Percentiles rank a stretch among this genome's conserved stretches.
Conservation (phyloP, 2,329 filamentous ascomycete species). For the Phaeoacremonium minimum region DNA sequence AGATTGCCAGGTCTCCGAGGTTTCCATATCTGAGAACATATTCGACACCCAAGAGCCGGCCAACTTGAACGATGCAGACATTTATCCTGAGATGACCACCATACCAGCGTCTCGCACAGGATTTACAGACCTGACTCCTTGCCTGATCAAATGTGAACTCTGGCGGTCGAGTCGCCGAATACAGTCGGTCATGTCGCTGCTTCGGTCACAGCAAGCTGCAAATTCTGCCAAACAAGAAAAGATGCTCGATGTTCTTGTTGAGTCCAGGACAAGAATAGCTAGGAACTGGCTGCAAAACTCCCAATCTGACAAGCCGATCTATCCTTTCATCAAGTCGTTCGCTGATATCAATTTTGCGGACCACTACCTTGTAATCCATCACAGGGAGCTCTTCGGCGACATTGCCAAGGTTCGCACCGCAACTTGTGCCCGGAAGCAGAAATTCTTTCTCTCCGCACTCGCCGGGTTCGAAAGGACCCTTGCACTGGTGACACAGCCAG, state of each 20-base stretch:
- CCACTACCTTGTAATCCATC: not conserved
- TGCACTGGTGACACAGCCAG: not conserved
- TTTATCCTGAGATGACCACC: conserved; percentile 41
- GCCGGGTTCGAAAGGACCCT: not conserved
- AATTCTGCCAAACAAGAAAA: no score
- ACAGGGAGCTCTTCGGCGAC: not conserved
- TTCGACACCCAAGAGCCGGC: conserved; percentile 34
- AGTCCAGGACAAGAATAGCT: not conserved
- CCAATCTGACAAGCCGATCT: not conserved
- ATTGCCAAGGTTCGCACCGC: not conserved
- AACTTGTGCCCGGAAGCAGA: not conserved
- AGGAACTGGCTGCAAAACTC: not conserved
- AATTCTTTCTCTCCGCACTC: not conserved
- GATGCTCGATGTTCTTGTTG: not conserved
- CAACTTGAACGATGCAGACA: conserved; percentile 51
- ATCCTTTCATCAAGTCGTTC: not conserved
- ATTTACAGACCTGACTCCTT: conserved; percentile 56
- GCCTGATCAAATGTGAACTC: conserved; percentile 29
- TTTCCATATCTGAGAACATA: conserved; percentile 24
- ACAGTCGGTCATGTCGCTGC: not conserved
- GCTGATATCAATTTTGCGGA: not conserved
- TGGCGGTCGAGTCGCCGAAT: not conserved
- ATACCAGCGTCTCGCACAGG: conserved; percentile 41
- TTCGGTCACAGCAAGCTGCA: not conserved
- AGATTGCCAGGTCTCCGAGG: conserved; percentile 26